Evolutionary conservation across 2,329 filamentous ascomycete species (phyloP).

Genomic region (Aspergillus quadricinctus): DNA sequence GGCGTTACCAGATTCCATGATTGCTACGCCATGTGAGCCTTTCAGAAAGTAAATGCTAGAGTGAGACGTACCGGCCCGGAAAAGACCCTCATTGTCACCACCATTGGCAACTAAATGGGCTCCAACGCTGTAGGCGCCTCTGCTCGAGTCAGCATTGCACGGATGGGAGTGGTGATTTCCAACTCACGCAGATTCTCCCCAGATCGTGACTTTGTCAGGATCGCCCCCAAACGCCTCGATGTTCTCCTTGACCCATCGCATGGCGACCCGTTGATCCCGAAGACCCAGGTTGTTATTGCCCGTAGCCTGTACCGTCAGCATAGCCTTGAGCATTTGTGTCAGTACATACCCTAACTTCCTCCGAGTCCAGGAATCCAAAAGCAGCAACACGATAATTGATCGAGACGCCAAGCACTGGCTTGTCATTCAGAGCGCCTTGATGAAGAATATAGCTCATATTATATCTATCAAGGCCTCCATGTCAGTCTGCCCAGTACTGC

Average conservation of each 20-base stretch:
- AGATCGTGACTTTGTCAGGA: conserved; percentile 31
- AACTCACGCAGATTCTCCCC: conserved; percentile 33
- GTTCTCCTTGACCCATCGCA: conserved; percentile 35
- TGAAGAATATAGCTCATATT: conserved; percentile 31
- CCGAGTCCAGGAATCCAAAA: conserved; percentile 29
- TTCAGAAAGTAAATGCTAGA: background rate
- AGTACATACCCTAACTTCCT: conserved; percentile 23
- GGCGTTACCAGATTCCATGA: conserved; percentile 30
- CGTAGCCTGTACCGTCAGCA: conserved; percentile 15
- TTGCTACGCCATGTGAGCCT: conserved; percentile 15
- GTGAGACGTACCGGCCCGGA: conserved; percentile 22
- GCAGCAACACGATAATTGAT: conserved; percentile 29
- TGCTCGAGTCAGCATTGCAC: conserved; percentile 4
- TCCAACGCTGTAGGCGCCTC: conserved; percentile 29
- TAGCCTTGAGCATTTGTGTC: background rate
- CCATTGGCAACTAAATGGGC: conserved; percentile 27
- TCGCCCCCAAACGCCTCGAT: conserved; percentile 32
- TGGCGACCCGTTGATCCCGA: conserved; percentile 32
- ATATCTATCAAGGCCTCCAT: conserved; percentile 15
- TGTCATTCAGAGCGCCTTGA: conserved; percentile 24
- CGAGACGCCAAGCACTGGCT: conserved; percentile 27
- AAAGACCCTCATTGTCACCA: conserved; percentile 28
- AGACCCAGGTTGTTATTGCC: conserved; percentile 27
- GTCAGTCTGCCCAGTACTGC: background rate
- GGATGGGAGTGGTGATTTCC: background rate